phyloP scores from a whole-genome alignment of 2,329 filamentous ascomycete genomes.

The Penicillium sp. region DNA sequence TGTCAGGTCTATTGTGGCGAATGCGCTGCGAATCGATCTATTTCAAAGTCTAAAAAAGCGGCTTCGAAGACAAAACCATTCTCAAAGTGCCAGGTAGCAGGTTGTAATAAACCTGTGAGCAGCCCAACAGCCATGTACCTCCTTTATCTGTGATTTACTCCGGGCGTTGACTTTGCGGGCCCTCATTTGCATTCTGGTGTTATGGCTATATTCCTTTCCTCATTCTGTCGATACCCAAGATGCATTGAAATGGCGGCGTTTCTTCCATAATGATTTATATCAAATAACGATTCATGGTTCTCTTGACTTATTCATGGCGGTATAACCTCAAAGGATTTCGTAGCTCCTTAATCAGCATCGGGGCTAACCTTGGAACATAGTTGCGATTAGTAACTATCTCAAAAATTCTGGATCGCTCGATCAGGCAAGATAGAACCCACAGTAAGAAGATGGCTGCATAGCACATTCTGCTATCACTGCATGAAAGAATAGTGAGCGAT shows the following conservation, averaged over 20 bases:
- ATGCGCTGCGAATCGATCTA: conserved; percentile 36
- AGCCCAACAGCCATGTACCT: conserved; percentile 39
- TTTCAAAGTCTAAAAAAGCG: conserved; percentile 29
- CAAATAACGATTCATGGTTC: not conserved
- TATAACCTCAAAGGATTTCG: not conserved
- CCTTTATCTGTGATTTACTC: conserved; percentile 36
- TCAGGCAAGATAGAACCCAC: no score
- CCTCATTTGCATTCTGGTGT: conserved; percentile 19
- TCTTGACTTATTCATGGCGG: not conserved
- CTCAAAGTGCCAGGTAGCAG: conserved; percentile 37
- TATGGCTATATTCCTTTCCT: conserved; percentile 7
- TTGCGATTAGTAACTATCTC: no score
- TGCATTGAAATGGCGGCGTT: conserved; percentile 18
- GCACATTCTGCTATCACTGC: no score
- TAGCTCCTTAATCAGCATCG: not conserved
- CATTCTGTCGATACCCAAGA: conserved; percentile 19
- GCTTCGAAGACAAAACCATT: conserved; percentile 34
- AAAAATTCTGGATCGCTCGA: no score
- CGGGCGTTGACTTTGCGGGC: not conserved
- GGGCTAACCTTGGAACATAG: no score
- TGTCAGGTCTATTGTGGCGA: conserved; percentile 43
- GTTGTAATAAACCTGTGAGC: conserved; percentile 36
- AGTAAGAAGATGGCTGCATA: no score
- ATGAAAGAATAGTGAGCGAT: no score
- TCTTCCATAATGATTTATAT: conserved; percentile 4